phyloP scores from a whole-genome alignment of 192 early-diverging fungal species.

The Cetraspora pellucida region DNA sequence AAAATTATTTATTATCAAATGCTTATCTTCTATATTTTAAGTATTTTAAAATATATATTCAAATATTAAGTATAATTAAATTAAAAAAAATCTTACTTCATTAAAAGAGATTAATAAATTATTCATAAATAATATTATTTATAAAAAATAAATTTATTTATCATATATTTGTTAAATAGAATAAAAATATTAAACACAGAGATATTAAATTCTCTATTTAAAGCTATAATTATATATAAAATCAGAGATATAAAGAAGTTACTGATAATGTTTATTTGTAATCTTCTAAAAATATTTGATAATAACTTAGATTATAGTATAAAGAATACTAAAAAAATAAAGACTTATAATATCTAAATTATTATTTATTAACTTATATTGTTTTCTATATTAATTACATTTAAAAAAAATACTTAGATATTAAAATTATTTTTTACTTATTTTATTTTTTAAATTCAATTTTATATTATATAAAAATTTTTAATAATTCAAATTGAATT shows the following conservation, averaged over 20 bases:
- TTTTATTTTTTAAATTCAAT: constrained; percentile 15
- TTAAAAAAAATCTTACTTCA: neutral
- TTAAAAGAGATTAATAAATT: neutral
- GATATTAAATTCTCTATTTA: neutral
- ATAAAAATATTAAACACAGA: neutral
- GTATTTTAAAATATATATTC: neutral
- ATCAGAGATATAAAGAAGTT: neutral
- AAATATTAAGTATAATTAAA: neutral
- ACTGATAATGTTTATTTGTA: neutral
- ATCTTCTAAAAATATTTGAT: neutral
- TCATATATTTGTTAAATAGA: neutral
- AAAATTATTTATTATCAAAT: neutral
- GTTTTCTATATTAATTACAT: neutral
- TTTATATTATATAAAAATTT: constrained; percentile 6
- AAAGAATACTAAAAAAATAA: neutral
- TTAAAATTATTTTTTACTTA: neutral
- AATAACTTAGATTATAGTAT: neutral
- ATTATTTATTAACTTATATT: neutral
- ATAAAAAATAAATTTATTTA: neutral
- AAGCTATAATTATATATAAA: neutral
- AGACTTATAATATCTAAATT: neutral
- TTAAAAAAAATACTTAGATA: neutral
- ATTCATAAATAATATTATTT: neutral
- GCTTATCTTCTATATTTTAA: neutral
- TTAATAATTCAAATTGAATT: constrained; percentile 1